Evolutionary conservation across 805 yeast species (phyloP).

Genomic region (Barnettozyma siamensis): DNA sequence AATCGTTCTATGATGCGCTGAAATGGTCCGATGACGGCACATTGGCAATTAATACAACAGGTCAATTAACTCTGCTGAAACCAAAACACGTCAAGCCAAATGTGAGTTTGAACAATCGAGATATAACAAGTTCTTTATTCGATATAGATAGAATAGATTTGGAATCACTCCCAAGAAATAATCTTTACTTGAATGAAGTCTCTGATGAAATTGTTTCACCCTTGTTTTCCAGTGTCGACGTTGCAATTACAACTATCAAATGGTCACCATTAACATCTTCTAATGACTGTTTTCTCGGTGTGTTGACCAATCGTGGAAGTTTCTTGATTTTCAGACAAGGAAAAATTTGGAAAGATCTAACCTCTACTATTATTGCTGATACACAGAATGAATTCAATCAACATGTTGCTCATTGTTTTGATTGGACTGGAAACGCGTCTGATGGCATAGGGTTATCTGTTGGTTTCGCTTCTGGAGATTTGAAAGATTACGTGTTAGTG

Average conservation of each 20-base stretch:
- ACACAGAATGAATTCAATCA: slow-evolving; percentile 15
- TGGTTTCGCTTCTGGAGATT: slow-evolving; percentile 20
- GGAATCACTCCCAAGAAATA: slow-evolving; percentile 11
- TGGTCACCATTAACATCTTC: slow-evolving; percentile 21
- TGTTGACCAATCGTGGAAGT: slow-evolving; percentile 17
- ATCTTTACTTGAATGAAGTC: slow-evolving; percentile 8
- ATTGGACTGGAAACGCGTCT: slow-evolving; percentile 13
- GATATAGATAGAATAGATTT: slow-evolving; percentile 12
- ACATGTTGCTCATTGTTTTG: slow-evolving; percentile 13
- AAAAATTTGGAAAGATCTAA: slow-evolving; percentile 11
- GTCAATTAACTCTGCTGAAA: slow-evolving; percentile 17
- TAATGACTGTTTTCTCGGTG: slow-evolving; percentile 15
- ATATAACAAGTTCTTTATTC: slow-evolving; percentile 14
- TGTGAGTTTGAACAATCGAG: slow-evolving; percentile 8
- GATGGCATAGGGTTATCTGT: slow-evolving; percentile 8
- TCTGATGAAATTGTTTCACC: slow-evolving; percentile 18
- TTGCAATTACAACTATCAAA: slow-evolving; percentile 6
- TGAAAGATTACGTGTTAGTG: slow-evolving; percentile 2
- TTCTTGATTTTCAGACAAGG: slow-evolving; percentile 15
- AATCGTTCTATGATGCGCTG: slow-evolving; percentile 8
- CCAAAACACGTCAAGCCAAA: slow-evolving; percentile 16
- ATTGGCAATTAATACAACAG: slow-evolving; percentile 18
- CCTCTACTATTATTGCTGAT: slow-evolving; percentile 1
- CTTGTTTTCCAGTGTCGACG: slow-evolving; percentile 12
- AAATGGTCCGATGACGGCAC: slow-evolving; percentile 24